Percentiles rank a stretch among this genome's conserved stretches.
Evolutionary conservation across 1,139 yeast species (phyloP).

Genomic region (Hyphopichia pseudoburtonii): DNA sequence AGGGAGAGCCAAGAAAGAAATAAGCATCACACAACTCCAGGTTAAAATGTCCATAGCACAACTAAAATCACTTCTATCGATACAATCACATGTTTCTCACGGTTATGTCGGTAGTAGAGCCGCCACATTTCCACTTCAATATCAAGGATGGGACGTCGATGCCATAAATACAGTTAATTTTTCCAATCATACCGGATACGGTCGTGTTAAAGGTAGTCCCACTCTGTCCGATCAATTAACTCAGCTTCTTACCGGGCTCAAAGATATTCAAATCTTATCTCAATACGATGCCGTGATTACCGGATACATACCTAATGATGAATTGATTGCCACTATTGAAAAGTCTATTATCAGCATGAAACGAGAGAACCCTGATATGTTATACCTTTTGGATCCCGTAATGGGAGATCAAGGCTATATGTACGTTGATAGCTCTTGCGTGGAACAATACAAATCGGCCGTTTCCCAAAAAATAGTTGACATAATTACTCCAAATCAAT

Average conservation of each 20-base stretch:
- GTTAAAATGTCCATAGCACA: background rate
- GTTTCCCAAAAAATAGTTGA: conserved; percentile 54
- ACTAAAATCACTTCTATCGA: conserved; percentile 29
- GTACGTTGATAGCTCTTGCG: conserved; percentile 72
- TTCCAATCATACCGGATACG: conserved; percentile 50
- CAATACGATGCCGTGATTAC: conserved; percentile 29
- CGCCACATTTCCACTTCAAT: conserved; percentile 43
- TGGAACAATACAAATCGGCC: conserved; percentile 62
- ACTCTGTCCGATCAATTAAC: conserved; percentile 9
- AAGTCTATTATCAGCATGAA: conserved; percentile 15
- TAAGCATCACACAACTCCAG: too few relatives aligned
- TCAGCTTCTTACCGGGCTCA: conserved; percentile 40
- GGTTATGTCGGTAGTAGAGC: conserved; percentile 50
- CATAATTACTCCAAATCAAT: conserved; percentile 86
- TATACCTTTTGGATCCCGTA: conserved; percentile 86
- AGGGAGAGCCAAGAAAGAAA: too few relatives aligned
- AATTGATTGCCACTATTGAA: conserved; percentile 23
- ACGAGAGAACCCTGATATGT: conserved; percentile 15
- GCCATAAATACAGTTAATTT: conserved; percentile 41
- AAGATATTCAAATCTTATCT: conserved; percentile 29
- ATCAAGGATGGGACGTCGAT: conserved; percentile 47
- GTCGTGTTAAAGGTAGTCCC: conserved; percentile 32
- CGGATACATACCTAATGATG: conserved; percentile 39
- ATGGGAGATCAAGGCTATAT: conserved; percentile 88
- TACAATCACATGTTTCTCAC: conserved; percentile 46